Evolutionary conservation across 768 basidiomycete species (phyloP).

Genomic region (Termitomyces sp.): DNA sequence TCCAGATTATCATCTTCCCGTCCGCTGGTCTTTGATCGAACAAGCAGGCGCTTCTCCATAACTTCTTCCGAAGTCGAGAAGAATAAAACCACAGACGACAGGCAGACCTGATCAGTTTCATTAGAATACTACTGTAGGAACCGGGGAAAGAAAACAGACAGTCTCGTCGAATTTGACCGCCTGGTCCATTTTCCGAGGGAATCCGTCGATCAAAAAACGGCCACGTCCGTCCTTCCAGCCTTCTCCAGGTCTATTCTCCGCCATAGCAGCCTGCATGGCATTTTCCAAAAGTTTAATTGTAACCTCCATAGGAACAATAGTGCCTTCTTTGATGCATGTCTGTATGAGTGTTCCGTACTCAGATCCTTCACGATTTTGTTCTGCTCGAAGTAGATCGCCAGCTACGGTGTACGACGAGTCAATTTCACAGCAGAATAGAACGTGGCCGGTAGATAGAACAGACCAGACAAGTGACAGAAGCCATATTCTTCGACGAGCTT

Average conservation of each 20-base stretch:
- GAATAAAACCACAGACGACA: conserved; percentile 77
- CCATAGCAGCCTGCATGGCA: conserved; percentile 72
- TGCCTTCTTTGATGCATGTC: conserved; percentile 85
- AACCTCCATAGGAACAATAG: conserved; percentile 94
- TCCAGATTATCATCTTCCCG: conserved; percentile 94
- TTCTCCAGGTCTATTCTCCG: conserved; percentile 35
- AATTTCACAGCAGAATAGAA: conserved; percentile 1
- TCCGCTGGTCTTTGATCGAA: conserved; percentile 91
- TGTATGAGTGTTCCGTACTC: conserved; percentile 81
- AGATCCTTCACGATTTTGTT: conserved; percentile 85
- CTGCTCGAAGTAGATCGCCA: conserved; percentile 95
- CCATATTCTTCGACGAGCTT: conserved; percentile 79
- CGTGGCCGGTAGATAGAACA: conserved; percentile 15
- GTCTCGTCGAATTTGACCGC: conserved; percentile 85
- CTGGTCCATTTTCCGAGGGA: conserved; percentile 99
- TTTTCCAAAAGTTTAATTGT: conserved; percentile 94
- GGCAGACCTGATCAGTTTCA: conserved; percentile 59
- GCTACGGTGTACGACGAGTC: conserved; percentile 43
- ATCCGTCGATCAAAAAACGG: conserved; percentile 94
- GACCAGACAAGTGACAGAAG: conserved; percentile 94
- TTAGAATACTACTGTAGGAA: neutral
- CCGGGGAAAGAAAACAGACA: conserved; percentile 37
- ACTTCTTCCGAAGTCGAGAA: conserved; percentile 85
- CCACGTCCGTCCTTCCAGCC: conserved; percentile 73
- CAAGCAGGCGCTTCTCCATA: conserved; percentile 81